Evolutionary conservation across 768 basidiomycete genomes (phyloP).

Genomic region (Leccinum incarnatum): DNA sequence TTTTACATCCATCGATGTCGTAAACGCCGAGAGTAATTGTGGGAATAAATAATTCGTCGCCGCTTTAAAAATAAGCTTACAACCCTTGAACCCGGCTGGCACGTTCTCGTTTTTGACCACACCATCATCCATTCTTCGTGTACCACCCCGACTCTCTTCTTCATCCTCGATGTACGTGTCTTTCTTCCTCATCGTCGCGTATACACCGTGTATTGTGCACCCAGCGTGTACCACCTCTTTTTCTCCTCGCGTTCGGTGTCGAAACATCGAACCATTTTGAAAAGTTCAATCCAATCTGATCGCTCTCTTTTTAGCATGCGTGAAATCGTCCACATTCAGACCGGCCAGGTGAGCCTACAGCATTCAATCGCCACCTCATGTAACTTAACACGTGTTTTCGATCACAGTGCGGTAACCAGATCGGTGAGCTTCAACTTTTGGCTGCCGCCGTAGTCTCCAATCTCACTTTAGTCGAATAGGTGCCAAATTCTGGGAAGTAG

Average conservation of each 20-base stretch:
- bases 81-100: slow-evolving; percentile 35
- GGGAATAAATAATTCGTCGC: slow-evolving; percentile 27
- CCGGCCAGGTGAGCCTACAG: slow-evolving; percentile 76
- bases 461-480: slow-evolving; percentile 42
- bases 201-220: background rate
- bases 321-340: slow-evolving; percentile 99
- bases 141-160: slow-evolving; percentile 28
- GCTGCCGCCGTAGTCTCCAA: slow-evolving; percentile 11
- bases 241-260: slow-evolving; percentile 18
- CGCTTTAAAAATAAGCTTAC: slow-evolving; percentile 38
- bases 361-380: background rate
- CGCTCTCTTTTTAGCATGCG: slow-evolving; percentile 68
- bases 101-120: slow-evolving; percentile 35
- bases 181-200: slow-evolving; percentile 17
- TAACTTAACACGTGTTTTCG: slow-evolving; percentile 30
- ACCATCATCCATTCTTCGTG: slow-evolving; percentile 34
- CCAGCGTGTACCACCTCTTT: background rate
- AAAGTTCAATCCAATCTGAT: slow-evolving; percentile 23
- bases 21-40: slow-evolving; percentile 8
- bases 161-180: slow-evolving; percentile 32
- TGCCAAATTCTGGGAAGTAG: slow-evolving; percentile 97
- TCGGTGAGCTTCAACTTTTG: slow-evolving; percentile 58
- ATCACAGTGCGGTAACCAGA: slow-evolving; percentile 95
- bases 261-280: slow-evolving; percentile 15
- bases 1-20: slow-evolving; percentile 11